These are phyloP conservation scores for Alternaria ventricosa DNA, from an alignment of 2,329 filamentous ascomycete genomes.

Conservation along the genomic window DNA sequence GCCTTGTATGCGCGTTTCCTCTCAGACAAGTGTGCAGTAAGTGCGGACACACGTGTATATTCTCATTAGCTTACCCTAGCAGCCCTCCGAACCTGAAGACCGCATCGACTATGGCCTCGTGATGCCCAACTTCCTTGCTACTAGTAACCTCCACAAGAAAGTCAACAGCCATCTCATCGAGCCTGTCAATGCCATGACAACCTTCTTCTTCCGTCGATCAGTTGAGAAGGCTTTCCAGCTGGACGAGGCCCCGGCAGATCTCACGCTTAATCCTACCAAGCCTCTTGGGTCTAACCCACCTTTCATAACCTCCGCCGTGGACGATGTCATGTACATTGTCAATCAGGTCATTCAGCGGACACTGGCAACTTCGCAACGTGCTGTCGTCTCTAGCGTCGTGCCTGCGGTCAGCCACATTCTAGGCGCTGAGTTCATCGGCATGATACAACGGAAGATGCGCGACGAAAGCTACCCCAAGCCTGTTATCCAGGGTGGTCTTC, in stretches of 20 bases:
- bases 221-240: constrained; percentile 98
- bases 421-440: constrained; percentile 88
- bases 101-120: constrained; percentile 62
- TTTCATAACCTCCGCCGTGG: constrained; percentile 92
- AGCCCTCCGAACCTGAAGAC: constrained; percentile 56
- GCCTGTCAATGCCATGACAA: constrained; percentile 91
- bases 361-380: constrained; percentile 81
- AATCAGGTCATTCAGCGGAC: constrained; percentile 89
- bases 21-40: constrained; percentile 81
- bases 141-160: constrained; percentile 82
- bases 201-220: constrained; percentile 94
- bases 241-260: constrained; percentile 81
- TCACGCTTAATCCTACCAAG: constrained; percentile 77
- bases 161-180: constrained; percentile 74
- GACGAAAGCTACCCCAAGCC: constrained; percentile 91
- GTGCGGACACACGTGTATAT: constrained; percentile 35
- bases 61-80: constrained; percentile 19
- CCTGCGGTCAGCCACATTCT: constrained; percentile 82
- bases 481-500: constrained; percentile 76
- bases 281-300: constrained; percentile 79
- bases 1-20: constrained; percentile 90
- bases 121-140: constrained; percentile 75
- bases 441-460: constrained; percentile 97
- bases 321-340: constrained; percentile 99
- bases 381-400: constrained; percentile 78